Evolutionary conservation across 2,329 filamentous ascomycete species (phyloP), one percentile per base, ranked within the genome.

Genomic region (Bipolaris sorokiniana): DNA sequence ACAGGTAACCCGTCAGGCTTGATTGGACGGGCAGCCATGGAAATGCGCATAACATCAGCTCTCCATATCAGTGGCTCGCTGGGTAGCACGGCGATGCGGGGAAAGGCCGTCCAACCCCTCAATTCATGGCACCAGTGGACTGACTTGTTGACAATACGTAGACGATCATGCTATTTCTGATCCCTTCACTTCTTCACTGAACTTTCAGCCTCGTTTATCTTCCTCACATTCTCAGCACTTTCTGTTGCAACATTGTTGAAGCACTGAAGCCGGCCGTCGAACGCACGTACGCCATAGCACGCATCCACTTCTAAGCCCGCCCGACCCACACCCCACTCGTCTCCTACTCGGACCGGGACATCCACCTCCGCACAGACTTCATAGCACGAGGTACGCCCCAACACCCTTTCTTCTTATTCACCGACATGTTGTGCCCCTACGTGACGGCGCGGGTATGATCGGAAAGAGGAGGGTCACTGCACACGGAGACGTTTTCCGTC

Each of bases 21-120:
- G 57, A 69, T 68, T 69, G 66, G 66, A 36, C 38, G 33, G 42
- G 34, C 26, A 26, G 33, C 57, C n/a, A 45, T 59, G 46, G 56
- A 37, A 58, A 49, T 33, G 31, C 16, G 50, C 56, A 40, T 40
- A 40, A 51, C 56, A 51, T 20, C 51, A 51, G 51, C 54, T 45
- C 18, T 58, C 38, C 47, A 45, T 40, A 46, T 59, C 63, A 64
- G 62, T 63, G 62, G 56, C 59, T 62, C 54, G 34, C 34, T 53
- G 51, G 48, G 58, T 59, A 67, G 60, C 58, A 60, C 56, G 64
- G 58, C 54, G 56, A 67, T 66, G 66, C 66, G 66, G 65, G 66
- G 63, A 63, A 66, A 61, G 34, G 59, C 57, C 59, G 46, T 56
- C 46, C 56, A 51, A 63, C 66, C 66, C 66, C 66, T 68, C 65